Evolutionary conservation across 305 asterid genomes (phyloP), one percentile per base, ranked within the genome.

Genomic region (Rubia peregrina): DNA sequence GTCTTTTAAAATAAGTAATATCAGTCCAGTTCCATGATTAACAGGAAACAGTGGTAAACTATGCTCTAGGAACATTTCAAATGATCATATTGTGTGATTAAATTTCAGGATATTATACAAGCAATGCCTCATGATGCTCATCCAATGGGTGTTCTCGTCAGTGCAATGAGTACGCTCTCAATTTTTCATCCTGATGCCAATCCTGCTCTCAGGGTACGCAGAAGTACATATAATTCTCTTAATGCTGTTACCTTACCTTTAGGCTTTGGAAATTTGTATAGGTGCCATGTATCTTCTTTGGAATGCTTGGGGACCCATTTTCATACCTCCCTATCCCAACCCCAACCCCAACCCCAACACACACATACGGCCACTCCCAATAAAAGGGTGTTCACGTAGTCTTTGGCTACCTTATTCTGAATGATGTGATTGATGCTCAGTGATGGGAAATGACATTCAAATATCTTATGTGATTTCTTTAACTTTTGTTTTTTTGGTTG

Each of bases 61-160:
- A 56, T 69, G 59, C 26, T 48, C 21, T 17, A 59, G 33, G 49
- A 44, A 55, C 30, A 33, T 57, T 9, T 62, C 67, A 40, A 5
- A n/a, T 42, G 9, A 41, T 41, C 7, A 14, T 57, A 41, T 70
- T 59, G 30, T 42, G 72, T 82, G 69, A 72, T 87, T 51, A 51
- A 17, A 51, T 16, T 51, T 85, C 91, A 94, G 99, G 98, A 94
- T 71, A 94, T 91, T 70, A 94, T 94, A 83, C 99, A 94, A 76
- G 85, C 99, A 67, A 94, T 94, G 98, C 99, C 99, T 67, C 99
- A 94, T 78, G 97, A 94, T 83, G 99, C 99, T 76, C 99, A 94
- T 82, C 99, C 99, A 17, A 94, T 94, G 99, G 99, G 99, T 76
- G 99, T 91, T 80, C 99, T 94, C 77, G 99, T 94, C 79, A 89